Evolutionary conservation across 257 asterid species (phyloP).

Genomic region (Vinca minor): DNA sequence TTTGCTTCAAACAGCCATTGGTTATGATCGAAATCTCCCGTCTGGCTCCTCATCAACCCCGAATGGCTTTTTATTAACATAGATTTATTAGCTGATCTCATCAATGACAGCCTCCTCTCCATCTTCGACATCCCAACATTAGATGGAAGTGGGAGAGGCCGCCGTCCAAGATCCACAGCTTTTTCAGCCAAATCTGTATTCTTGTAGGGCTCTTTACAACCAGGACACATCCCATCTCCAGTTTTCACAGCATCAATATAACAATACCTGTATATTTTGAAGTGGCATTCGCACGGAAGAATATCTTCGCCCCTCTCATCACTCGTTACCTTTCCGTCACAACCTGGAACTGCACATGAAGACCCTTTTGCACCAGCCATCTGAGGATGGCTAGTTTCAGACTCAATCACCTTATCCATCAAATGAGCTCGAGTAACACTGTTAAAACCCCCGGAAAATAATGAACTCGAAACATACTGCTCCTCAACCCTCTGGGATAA

Average conservation of each 20-base stretch:
- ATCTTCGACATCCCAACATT: constrained; percentile 57
- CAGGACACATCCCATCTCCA: constrained; percentile 26
- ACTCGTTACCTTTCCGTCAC: constrained; percentile 27
- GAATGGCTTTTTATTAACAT: constrained; percentile 52
- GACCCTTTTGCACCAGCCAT: constrained; percentile 33
- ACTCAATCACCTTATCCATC: constrained; percentile 29
- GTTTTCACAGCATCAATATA: constrained; percentile 25
- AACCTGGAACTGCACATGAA: constrained; percentile 20
- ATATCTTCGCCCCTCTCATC: constrained; percentile 27
- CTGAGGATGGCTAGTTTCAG: constrained; percentile 26
- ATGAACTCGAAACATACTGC: constrained; percentile 27
- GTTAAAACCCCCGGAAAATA: constrained; percentile 27
- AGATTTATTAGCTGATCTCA: constrained; percentile 62
- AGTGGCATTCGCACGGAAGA: constrained; percentile 28
- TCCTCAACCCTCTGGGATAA: constrained; percentile 23
- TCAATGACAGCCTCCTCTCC: constrained; percentile 70
- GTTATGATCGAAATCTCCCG: constrained; percentile 79
- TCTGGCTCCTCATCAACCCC: constrained; percentile 60
- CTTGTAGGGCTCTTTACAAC: constrained; percentile 27
- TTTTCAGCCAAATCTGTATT: constrained; percentile 19
- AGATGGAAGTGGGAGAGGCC: constrained; percentile 51
- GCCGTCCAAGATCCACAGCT: constrained; percentile 32
- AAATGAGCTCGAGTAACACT: constrained; percentile 28
- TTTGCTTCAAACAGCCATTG: constrained; percentile 78
- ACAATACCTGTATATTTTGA: constrained; percentile 28